phyloP scores from a whole-genome alignment of 768 basidiomycete genomes.

The Tremella fuciformis region DNA sequence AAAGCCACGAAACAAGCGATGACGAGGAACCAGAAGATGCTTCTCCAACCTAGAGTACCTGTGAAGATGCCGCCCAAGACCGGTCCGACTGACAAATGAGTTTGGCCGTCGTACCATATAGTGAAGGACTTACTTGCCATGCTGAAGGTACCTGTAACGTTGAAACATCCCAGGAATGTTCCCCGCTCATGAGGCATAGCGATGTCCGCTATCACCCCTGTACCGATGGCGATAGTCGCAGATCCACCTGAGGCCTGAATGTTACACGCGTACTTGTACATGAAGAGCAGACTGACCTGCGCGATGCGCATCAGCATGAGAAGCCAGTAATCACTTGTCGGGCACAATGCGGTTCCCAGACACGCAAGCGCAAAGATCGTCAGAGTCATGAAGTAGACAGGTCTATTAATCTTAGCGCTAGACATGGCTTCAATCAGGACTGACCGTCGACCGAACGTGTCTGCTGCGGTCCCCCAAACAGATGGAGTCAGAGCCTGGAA shows the following conservation, averaged over 20 bases:
- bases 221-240: conserved; percentile 74
- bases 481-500: conserved; percentile 55
- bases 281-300: conserved; percentile 52
- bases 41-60: conserved; percentile 63
- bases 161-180: conserved; percentile 68
- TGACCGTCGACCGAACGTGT: conserved; percentile 42
- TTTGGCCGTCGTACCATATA: background rate
- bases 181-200: conserved; percentile 70
- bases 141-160: conserved; percentile 32
- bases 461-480: conserved; percentile 67
- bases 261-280: conserved; percentile 12
- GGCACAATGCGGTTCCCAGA: conserved; percentile 61
- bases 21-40: conserved; percentile 48
- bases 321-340: conserved; percentile 68
- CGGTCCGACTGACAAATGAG: conserved; percentile 56
- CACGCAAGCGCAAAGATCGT: conserved; percentile 65
- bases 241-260: conserved; percentile 67
- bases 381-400: conserved; percentile 59
- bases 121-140: conserved; percentile 28
- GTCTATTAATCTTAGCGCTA: conserved; percentile 17
- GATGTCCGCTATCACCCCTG: conserved; percentile 77
- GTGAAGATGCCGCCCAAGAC: conserved; percentile 58
- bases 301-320: conserved; percentile 74
- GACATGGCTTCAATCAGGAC: background rate
- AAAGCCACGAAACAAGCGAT: conserved; percentile 37